Evolutionary conservation across 306 rosid genomes (phyloP), one percentile per base, ranked within the genome.

Genomic region (Vigna trinervia): DNA sequence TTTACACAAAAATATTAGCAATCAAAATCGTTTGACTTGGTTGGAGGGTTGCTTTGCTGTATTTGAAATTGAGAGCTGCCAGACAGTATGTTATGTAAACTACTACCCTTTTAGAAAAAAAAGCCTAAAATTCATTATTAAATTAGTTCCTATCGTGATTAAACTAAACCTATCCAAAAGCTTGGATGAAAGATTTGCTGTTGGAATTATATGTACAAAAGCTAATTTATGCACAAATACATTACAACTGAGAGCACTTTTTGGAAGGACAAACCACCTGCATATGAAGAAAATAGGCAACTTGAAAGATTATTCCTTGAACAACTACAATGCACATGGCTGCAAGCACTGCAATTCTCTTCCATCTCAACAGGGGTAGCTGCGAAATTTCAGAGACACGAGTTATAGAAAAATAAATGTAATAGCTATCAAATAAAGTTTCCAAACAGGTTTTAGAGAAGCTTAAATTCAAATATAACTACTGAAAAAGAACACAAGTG

Each of bases 281-380:
- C 61, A 92, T 71, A 73, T 92, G 97, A 74, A 89, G 89, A 17
- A 92, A 92, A 81, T 88, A 90, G 1, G 93, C 95, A 66, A 92
- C 87, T 78, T 92, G 94, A 81, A 92, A 90, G 57, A 85, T 79
- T 80, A 89, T 86, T 4, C 91, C 91, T 48, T 92, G 92, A 74
- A 88, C 92, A 65, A 83, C 89, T 50, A 89, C 75, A 76, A 89
- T 91, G 83, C 94, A 87, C 89, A 88, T 83, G 46, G 94, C 97
- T 0, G 94, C 94, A 65, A 88, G 86, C 73, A 87, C 77, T 9
- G 94, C 87, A 80, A 69, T 88, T 83, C 88, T 88, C 86, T 92
- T 92, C 97, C 97, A 92, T 85, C 97, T 85, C 87, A 92, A 72
- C 11, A 88, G 15, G 32, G 97, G 97, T 75, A 92, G 45, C 97